Evolutionary conservation across 495 filamentous ascomycete species (phyloP).

Genomic region (Echria macrotheca): DNA sequence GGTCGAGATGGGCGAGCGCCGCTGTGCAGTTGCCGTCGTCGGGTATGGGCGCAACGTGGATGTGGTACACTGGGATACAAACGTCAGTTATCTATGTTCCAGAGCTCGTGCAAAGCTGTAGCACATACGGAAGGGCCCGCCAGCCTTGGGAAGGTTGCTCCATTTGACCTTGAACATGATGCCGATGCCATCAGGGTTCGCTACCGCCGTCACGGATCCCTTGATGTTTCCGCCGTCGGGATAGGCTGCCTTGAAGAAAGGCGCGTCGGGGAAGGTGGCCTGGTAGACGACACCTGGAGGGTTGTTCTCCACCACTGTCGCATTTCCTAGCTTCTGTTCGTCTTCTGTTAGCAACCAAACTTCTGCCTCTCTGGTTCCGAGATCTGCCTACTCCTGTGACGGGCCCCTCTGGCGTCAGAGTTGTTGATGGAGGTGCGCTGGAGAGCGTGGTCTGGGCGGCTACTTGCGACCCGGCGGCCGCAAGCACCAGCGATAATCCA

Average conservation of each 20-base stretch:
- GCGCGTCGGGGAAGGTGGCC: slow-evolving; percentile 51
- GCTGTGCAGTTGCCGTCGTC: slow-evolving; percentile 71
- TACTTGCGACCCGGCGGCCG: slow-evolving; percentile 19
- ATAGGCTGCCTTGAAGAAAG: slow-evolving; percentile 41
- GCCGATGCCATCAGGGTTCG: slow-evolving; percentile 54
- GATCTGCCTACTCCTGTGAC: slow-evolving; percentile 17
- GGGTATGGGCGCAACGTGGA: slow-evolving; percentile 71
- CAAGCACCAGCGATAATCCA: slow-evolving; percentile 21
- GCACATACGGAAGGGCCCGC: slow-evolving; percentile 67
- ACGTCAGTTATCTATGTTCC: background rate
- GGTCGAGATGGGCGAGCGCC: slow-evolving; percentile 57
- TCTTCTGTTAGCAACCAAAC: slow-evolving; percentile 5
- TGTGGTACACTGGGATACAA: slow-evolving; percentile 62
- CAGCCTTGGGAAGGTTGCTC: slow-evolving; percentile 57
- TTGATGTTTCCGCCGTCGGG: slow-evolving; percentile 51
- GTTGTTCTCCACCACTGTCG: slow-evolving; percentile 56
- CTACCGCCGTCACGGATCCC: slow-evolving; percentile 55
- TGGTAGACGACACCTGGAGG: slow-evolving; percentile 53
- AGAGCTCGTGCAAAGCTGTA: background rate
- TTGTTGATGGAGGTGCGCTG: slow-evolving; percentile 6
- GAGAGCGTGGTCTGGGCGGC: slow-evolving; percentile 14
- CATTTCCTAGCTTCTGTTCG: slow-evolving; percentile 46
- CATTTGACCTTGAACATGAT: slow-evolving; percentile 57
- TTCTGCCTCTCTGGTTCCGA: background rate
- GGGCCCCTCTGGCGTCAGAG: slow-evolving; percentile 5